Evolutionary conservation across 75 land plant genomes (phyloP).

Genomic region (Pseudotsuga menziesii): DNA sequence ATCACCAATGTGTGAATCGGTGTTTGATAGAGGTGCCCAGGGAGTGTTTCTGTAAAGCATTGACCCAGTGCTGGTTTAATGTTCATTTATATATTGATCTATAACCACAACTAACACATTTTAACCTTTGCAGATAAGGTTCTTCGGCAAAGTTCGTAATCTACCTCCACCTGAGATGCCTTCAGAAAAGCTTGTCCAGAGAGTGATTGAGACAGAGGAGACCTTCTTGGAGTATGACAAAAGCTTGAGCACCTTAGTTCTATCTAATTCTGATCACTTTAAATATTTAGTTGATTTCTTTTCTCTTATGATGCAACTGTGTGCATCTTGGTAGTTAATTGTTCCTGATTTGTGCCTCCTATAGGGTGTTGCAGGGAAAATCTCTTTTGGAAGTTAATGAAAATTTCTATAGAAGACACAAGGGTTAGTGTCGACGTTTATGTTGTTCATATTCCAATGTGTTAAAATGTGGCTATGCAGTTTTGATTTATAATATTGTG

Average conservation of each 20-base stretch:
- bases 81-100: too few relatives aligned
- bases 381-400: slow-evolving; percentile 64
- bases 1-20: too few relatives aligned
- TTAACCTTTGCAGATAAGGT: slow-evolving; percentile 51
- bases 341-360: slow-evolving; percentile 7
- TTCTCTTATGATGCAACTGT: background rate
- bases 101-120: background rate
- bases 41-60: too few relatives aligned
- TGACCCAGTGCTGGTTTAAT: too few relatives aligned
- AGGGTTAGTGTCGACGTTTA: slow-evolving; percentile 34
- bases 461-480: background rate
- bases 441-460: too few relatives aligned
- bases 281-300: background rate
- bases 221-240: slow-evolving; percentile 44
- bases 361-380: slow-evolving; percentile 62
- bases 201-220: slow-evolving; percentile 71
- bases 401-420: slow-evolving; percentile 54
- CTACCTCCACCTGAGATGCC: slow-evolving; percentile 53
- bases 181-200: slow-evolving; percentile 62
- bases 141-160: slow-evolving; percentile 62
- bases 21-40: too few relatives aligned
- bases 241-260: background rate
- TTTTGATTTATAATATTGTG: background rate
- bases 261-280: background rate
- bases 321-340: background rate